Evolutionary conservation across 2,329 filamentous ascomycete species (phyloP).

Genomic region (Fusarium camptoceras): DNA sequence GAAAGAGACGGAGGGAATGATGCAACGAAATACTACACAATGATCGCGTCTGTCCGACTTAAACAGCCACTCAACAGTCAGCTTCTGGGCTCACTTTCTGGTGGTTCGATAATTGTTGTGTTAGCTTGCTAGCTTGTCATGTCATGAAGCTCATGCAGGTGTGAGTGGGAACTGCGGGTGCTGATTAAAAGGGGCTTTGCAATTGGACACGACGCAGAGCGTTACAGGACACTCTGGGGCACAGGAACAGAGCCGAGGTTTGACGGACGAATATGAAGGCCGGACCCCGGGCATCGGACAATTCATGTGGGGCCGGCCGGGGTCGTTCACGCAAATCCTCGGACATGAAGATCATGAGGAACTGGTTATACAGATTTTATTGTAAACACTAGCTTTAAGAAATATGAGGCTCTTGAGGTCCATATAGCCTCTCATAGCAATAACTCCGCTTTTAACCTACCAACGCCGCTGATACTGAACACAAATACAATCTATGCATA

Average conservation of each 20-base stretch:
- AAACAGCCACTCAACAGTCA: conserved; percentile 28
- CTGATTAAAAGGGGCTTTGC: conserved; percentile 35
- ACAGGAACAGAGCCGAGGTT: conserved; percentile 6
- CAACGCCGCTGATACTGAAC: conserved; percentile 26
- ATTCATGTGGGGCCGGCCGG: conserved; percentile 33
- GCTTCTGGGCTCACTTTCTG: conserved; percentile 38
- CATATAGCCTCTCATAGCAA: not conserved
- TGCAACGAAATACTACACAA: conserved; percentile 12
- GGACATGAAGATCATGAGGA: not conserved
- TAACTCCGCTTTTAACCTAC: conserved; percentile 5
- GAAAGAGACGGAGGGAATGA: not conserved
- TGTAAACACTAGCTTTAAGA: not conserved
- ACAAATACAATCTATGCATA: conserved; percentile 33
- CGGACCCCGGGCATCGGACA: conserved; percentile 32
- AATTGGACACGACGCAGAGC: conserved; percentile 18
- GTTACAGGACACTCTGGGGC: conserved; percentile 8
- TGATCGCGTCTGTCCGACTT: conserved; percentile 28
- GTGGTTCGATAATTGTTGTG: conserved; percentile 33
- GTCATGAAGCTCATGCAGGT: conserved; percentile 34
- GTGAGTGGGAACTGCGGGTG: conserved; percentile 25
- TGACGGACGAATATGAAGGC: conserved; percentile 29
- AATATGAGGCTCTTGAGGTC: not conserved
- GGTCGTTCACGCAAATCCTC: conserved; percentile 1
- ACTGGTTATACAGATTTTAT: not conserved
- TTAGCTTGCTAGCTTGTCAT: conserved; percentile 32